Conservation (phyloP, 495 filamentous ascomycete species). For the Evernia prunastri region DNA sequence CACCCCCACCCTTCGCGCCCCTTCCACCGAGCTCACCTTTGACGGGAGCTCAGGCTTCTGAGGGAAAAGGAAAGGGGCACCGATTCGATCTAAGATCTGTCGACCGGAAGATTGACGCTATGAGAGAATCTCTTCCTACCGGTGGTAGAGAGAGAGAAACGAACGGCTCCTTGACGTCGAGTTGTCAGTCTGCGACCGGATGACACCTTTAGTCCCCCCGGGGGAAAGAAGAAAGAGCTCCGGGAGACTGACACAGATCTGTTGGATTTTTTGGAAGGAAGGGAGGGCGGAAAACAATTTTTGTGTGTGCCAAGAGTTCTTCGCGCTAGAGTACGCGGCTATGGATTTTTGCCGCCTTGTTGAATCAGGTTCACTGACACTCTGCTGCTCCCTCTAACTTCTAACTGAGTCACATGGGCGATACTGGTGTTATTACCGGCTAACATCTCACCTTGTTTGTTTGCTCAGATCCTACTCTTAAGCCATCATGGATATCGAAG, state of each 20-base stretch:
- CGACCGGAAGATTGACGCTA: slow-evolving; percentile 86
- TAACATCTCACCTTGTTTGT: neutral
- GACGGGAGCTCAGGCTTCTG: slow-evolving; percentile 64
- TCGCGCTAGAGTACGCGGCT: slow-evolving; percentile 19
- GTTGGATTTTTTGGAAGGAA: slow-evolving; percentile 40
- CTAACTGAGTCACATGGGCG: neutral
- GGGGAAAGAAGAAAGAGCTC: slow-evolving; percentile 31
- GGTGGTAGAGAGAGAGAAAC: slow-evolving; percentile 34
- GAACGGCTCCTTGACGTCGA: slow-evolving; percentile 84
- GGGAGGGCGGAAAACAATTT: slow-evolving; percentile 24
- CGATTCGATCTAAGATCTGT: slow-evolving; percentile 80
- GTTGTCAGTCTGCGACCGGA: slow-evolving; percentile 76
- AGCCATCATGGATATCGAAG: slow-evolving; percentile 54
- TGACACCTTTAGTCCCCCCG: slow-evolving; percentile 41
- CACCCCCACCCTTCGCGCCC: slow-evolving; percentile 29
- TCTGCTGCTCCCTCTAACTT: neutral
- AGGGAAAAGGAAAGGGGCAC: slow-evolving; percentile 25
- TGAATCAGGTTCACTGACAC: neutral
- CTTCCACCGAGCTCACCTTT: slow-evolving; percentile 60
- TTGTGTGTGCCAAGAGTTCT: slow-evolving; percentile 31
- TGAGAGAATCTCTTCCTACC: slow-evolving; percentile 32
- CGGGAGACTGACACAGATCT: slow-evolving; percentile 85
- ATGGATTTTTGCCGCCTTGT: slow-evolving; percentile 5
- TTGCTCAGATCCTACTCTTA: neutral
- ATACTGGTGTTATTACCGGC: neutral